Base-by-base conservation (phyloP, 768 basidiomycete genomes). In the Phanerodontia chrysosporium region DNA sequence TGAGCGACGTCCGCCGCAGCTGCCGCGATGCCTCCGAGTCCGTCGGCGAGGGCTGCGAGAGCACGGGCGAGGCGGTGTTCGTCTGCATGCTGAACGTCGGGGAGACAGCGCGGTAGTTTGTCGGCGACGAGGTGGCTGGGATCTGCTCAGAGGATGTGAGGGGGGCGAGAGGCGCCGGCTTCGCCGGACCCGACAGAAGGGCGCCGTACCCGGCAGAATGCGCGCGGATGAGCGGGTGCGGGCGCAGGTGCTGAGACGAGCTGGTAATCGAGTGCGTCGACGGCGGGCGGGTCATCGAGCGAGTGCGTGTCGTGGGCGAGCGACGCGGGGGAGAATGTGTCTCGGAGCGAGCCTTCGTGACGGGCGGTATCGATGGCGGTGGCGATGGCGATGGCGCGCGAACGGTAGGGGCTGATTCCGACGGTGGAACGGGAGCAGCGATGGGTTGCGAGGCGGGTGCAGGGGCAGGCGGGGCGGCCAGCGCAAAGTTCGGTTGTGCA, bases 211-310 rank as follows among this genome's bases (percentile, higher is more conserved):
- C 83, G 59, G 80, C 83, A 0, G 89, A 89, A 62, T 85, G 79
- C 9, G 87, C 88, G 57, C 89, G 85, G 62, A 91, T 90, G 53
- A 91, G 78, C 7, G 89, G 90, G 67, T 91, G 90, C 0, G 87
- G 88, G 16, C 86, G 85, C 51, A 87, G 74, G 18, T 63, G 55
- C 14, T 58, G 62, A 25, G 79, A 74, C 2, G 73, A 68, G 48
- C 64, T 65, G 30, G 73, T 68, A n/a, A 79, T 69, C 16, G 87
- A 88, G 65, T 87, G 82, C 30, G 72, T 81, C 4, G 88, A 89
- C 10, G 85, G 78, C 8, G 87, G 85, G 18, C 88, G 82, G 6
- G 83, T 80, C 60, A 72, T 65, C 24, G 76, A 69, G 42, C 76
- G 82, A 58, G 76, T 81, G 58, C 70, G 58, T 24, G 68, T 60